Evolutionary conservation across 495 filamentous ascomycete species (phyloP).

Genomic region (Stereocaulon alpinum): DNA sequence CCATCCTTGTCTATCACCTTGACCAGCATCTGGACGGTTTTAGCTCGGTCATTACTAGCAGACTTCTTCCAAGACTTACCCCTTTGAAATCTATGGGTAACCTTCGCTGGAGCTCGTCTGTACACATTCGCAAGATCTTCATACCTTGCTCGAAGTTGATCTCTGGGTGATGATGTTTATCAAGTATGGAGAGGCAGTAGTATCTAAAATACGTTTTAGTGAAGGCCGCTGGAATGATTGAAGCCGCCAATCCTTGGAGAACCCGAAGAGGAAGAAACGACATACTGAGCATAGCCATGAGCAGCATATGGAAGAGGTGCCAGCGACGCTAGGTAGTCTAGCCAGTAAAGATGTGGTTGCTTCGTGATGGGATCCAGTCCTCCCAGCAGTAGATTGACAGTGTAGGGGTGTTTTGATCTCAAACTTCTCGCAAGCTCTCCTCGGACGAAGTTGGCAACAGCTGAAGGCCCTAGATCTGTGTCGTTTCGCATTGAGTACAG

Average conservation of each 20-base stretch:
- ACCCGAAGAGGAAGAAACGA: conserved; percentile 17
- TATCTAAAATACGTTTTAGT: conserved; percentile 41
- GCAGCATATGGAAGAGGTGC: conserved; percentile 89
- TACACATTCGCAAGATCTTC: conserved; percentile 85
- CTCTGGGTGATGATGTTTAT: conserved; percentile 96
- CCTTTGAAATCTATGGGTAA: conserved; percentile 99
- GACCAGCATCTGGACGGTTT: conserved; percentile 51
- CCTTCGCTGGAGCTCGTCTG: conserved; percentile 89
- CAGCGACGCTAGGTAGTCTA: conserved; percentile 87
- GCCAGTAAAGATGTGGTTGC: conserved; percentile 87
- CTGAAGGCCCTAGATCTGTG: conserved; percentile 76
- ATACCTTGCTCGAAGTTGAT: conserved; percentile 79
- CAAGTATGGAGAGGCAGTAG: conserved; percentile 89
- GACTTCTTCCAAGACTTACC: conserved; percentile 30
- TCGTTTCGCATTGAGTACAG: conserved; percentile 98
- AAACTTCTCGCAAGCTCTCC: conserved; percentile 82
- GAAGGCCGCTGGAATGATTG: background rate
- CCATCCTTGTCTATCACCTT: conserved; percentile 93
- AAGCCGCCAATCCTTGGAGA: background rate
- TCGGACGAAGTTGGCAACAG: conserved; percentile 84
- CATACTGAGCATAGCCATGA: conserved; percentile 94
- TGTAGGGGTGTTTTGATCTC: conserved; percentile 85
- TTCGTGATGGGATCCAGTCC: conserved; percentile 81
- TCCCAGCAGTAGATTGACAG: conserved; percentile 88
- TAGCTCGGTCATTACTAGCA: background rate